A percentile compares a stretch with the other conserved stretches of the same genome.
Conservation (phyloP, 2,329 filamentous ascomycete species). For the Endothia cerciana region DNA sequence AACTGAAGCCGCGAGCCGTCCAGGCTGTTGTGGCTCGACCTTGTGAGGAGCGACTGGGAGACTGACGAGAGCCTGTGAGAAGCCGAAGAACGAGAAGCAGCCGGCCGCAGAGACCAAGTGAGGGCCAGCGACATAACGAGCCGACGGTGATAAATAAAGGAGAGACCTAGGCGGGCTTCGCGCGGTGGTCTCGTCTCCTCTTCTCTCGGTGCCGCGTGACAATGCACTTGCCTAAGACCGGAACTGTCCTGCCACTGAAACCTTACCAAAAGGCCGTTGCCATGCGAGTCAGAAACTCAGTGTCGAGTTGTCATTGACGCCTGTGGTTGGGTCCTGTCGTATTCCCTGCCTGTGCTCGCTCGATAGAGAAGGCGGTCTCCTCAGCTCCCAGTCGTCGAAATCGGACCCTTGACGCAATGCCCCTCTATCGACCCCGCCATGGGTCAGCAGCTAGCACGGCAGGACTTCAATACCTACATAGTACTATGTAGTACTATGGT, state of each 20-base stretch:
- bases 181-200: too few species aligned
- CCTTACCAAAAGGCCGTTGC: background rate
- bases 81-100: constrained; percentile 19
- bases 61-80: constrained; percentile 21
- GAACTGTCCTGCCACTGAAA: background rate
- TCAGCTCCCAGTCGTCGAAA: background rate
- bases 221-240: background rate
- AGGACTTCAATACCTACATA: background rate
- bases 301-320: constrained; percentile 1
- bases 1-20: background rate
- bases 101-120: constrained; percentile 25
- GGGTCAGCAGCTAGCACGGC: background rate
- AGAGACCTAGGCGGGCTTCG: background rate
- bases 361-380: constrained; percentile 1
- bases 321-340: background rate
- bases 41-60: constrained; percentile 17
- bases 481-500: background rate
- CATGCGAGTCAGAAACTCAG: constrained; percentile 2
- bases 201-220: constrained; percentile 9
- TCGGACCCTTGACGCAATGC: background rate
- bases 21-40: constrained; percentile 16
- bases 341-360: background rate
- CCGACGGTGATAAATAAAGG: background rate
- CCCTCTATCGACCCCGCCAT: constrained; percentile 11
- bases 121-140: constrained; percentile 29